These are phyloP conservation scores for Dendrocalamus sinicus DNA, from an alignment of 176 grass and related monocot species.

Conservation along the genomic window DNA sequence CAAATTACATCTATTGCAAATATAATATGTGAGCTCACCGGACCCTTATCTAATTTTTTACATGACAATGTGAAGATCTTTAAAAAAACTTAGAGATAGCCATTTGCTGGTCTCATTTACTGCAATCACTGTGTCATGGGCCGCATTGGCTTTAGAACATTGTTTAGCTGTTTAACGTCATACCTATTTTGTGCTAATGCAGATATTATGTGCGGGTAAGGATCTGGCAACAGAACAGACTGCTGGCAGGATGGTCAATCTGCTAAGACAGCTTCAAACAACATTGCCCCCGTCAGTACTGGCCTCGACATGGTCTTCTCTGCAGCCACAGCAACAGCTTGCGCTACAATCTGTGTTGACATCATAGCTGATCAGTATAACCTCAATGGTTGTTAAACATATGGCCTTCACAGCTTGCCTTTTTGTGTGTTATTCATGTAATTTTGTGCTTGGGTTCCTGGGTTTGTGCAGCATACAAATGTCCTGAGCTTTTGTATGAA, in stretches of 20 bases:
- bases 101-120: neutral
- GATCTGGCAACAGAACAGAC: conserved; percentile 81
- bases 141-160: conserved; percentile 1
- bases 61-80: neutral
- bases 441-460: conserved; percentile 31
- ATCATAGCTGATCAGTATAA: conserved; percentile 46
- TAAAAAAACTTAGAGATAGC: neutral
- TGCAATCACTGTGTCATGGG: neutral
- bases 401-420: conserved; percentile 30
- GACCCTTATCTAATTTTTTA: neutral
- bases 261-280: conserved; percentile 74
- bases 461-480: conserved; percentile 44
- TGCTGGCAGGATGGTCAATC: conserved; percentile 58
- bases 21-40: neutral
- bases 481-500: conserved; percentile 52
- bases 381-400: conserved; percentile 20
- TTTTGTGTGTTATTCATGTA: conserved; percentile 35
- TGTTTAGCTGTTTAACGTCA: conserved; percentile 24
- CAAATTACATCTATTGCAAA: neutral
- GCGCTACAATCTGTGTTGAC: conserved; percentile 65
- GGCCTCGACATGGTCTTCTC: conserved; percentile 76
- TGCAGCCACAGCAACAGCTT: conserved; percentile 80
- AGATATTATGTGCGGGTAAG: conserved; percentile 76
- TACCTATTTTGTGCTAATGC: conserved; percentile 22
- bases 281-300: conserved; percentile 76